phyloP scores from a whole-genome alignment of 164 flowering plant species.

The Vitis labrusca region DNA sequence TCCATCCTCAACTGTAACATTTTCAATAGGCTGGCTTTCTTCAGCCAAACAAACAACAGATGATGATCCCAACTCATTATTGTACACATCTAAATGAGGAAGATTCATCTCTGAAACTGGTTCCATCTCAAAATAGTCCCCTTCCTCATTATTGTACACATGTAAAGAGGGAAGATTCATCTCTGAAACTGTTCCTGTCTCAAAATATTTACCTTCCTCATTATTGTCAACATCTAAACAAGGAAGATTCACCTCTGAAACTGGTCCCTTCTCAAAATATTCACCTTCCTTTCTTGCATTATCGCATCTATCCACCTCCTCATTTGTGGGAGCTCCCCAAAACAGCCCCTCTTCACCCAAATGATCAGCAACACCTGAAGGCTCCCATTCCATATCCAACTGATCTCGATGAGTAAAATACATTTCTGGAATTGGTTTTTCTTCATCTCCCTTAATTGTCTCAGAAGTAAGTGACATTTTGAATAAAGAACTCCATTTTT shows the following conservation, averaged over 20 bases:
- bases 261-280: background rate
- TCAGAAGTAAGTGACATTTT: slow-evolving; percentile 5
- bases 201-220: background rate
- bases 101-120: background rate
- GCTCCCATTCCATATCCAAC: slow-evolving; percentile 4
- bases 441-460: background rate
- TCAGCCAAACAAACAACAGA: background rate
- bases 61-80: slow-evolving; percentile 7
- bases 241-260: too few relatives aligned
- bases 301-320: background rate
- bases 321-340: background rate
- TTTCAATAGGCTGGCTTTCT: background rate
- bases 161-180: too few relatives aligned
- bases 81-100: background rate
- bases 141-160: slow-evolving; percentile 1
- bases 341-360: background rate
- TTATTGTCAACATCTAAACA: too few relatives aligned
- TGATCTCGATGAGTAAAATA: slow-evolving; percentile 2
- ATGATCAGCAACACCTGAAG: background rate
- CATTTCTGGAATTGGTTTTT: background rate
- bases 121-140: background rate
- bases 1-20: slow-evolving; percentile 3
- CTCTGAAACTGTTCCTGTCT: background rate
- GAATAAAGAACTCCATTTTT: slow-evolving; percentile 24
- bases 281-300: background rate